Percentiles rank a stretch among this genome's conserved stretches.
phyloP scores from a whole-genome alignment of 2,329 filamentous ascomycete species.

The Clarireedia monteithiana region DNA sequence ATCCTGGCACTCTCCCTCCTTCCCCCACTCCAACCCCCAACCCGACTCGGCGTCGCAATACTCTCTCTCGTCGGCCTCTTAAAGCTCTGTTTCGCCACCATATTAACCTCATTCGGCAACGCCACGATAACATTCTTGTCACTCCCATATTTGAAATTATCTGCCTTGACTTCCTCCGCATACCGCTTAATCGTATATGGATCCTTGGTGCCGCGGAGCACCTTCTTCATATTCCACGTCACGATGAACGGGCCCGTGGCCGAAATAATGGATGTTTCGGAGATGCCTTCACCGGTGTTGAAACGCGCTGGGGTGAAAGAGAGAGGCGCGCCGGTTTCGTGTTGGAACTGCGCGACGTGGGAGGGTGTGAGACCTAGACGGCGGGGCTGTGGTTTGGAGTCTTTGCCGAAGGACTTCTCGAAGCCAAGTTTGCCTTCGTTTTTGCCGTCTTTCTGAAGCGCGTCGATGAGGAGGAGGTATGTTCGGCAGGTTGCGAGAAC shows the following conservation, averaged over 20 bases:
- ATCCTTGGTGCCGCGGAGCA: constrained; percentile 71
- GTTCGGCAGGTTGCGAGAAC: constrained; percentile 89
- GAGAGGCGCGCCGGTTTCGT: constrained; percentile 83
- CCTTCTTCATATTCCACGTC: constrained; percentile 91
- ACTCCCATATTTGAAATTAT: constrained; percentile 95
- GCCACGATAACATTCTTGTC: constrained; percentile 99
- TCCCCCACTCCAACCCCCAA: constrained; percentile 37
- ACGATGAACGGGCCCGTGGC: constrained; percentile 95
- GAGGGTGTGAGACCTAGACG: constrained; percentile 82
- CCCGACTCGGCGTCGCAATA: constrained; percentile 53
- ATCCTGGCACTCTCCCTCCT: constrained; percentile 42
- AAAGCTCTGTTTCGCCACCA: constrained; percentile 81
- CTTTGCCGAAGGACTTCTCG: constrained; percentile 85
- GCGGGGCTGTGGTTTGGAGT: constrained; percentile 86
- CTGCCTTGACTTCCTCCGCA: constrained; percentile 88
- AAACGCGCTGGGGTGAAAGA: constrained; percentile 89
- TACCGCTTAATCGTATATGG: constrained; percentile 97
- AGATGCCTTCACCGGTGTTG: constrained; percentile 74
- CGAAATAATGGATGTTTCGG: constrained; percentile 92
- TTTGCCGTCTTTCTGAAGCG: constrained; percentile 85
- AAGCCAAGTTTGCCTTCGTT: constrained; percentile 98
- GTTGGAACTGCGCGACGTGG: constrained; percentile 94
- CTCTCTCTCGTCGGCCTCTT: constrained; percentile 88
- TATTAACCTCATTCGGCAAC: constrained; percentile 93
- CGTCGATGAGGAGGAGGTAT: constrained; percentile 89